Evolutionary conservation across 2,329 filamentous ascomycete species (phyloP).

Genomic region (Xylariaceae sp.): DNA sequence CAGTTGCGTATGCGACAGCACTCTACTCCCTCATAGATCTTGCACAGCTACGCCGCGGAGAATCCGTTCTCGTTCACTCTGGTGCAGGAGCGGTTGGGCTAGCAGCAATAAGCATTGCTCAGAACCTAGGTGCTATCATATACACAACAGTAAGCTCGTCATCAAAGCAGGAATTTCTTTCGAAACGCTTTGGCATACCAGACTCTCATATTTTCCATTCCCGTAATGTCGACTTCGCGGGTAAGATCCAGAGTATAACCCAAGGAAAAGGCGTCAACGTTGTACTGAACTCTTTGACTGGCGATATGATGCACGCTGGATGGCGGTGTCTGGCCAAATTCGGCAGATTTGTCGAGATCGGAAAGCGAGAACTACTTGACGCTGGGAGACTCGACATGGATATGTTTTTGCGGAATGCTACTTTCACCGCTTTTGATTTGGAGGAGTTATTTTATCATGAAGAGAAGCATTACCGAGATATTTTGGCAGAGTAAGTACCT

Average conservation of each 20-base stretch:
- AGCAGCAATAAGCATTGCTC: conserved; percentile 17
- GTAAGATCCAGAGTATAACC: conserved; percentile 23
- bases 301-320: conserved; percentile 32
- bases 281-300: conserved; percentile 40
- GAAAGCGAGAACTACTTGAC: conserved; percentile 1
- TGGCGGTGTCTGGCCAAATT: conserved; percentile 17
- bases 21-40: conserved; percentile 2
- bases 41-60: not conserved
- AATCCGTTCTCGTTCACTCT: conserved; percentile 7
- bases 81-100: not conserved
- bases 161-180: conserved; percentile 21
- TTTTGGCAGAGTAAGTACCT: conserved; percentile 1
- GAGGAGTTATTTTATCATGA: not conserved
- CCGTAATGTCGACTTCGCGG: conserved; percentile 28
- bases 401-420: not conserved
- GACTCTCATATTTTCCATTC: conserved; percentile 31
- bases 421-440: conserved; percentile 5
- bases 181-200: conserved; percentile 24
- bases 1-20: conserved; percentile 1
- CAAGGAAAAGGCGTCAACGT: conserved; percentile 36
- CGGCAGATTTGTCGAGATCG: conserved; percentile 4
- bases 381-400: conserved; percentile 4
- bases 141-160: conserved; percentile 28
- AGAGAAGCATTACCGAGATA: conserved; percentile 1
- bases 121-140: conserved; percentile 29